Base-by-base conservation (phyloP, 2,329 filamentous ascomycete genomes). In the Piedraia hortae region DNA sequence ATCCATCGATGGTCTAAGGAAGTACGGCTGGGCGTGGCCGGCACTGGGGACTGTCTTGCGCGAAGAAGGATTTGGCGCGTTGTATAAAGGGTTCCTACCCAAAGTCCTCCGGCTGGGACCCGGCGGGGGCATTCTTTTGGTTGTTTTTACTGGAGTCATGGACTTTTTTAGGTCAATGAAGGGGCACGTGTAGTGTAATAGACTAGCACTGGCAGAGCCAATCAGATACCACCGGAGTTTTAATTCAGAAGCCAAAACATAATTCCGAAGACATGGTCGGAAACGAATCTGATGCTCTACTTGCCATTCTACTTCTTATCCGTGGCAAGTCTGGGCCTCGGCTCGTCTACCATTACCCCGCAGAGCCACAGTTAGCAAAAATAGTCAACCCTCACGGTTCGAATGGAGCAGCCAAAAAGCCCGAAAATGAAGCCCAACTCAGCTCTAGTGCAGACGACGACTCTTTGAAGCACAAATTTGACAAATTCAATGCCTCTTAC, bases 21-120 rank as follows among this genome's bases (percentile, higher is more conserved):
- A 97, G 60, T 97, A 97, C 56, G 91, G 93, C 62, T 97, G 85
- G 85, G 85, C 85, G 14, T 90, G 69, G 62, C 74, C 77, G 20
- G 67, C 77, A 11, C 56, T 91, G 22, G 68, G 61, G 25, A 85
- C 74, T 5, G 75, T 97, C 28, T 67, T 77, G 50, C 75, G 64
- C 51, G 85, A 97, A 52, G 85, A 97, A 50, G 85, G 85, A 4
- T 82, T 90, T 43, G 51, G 49, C 21, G 85, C 85, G 17, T 55
- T 97, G 28, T 97, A 97, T 60, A 97, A 93, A 61, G 85, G 85
- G 9, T 97, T 97, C 59, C 42, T 85, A 30, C 85, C 85, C 34
- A 97, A 97, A 62, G 85, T 91, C 16, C 55, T 89, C 31, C 56
- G 73, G 50, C 44, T 71, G 32, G 65, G 69, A 28, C 71, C 71